Evolutionary conservation across 306 rosid genomes (phyloP).

Genomic region (Elaeagnus macrophylla): DNA sequence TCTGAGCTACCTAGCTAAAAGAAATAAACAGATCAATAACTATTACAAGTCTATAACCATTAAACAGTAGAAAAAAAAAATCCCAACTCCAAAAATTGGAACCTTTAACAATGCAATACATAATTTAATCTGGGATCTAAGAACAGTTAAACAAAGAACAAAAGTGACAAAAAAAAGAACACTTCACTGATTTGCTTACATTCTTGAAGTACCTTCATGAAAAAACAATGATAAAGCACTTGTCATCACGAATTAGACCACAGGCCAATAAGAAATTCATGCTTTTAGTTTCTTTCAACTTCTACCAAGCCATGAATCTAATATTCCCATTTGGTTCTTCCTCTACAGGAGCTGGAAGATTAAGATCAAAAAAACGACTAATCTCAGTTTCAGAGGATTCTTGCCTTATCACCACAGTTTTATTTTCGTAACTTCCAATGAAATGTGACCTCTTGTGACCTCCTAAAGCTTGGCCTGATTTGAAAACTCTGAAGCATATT

Average conservation of each 20-base stretch:
- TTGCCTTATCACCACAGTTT: conserved; percentile 41
- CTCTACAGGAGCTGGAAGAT: conserved; percentile 76
- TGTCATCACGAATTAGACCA: conserved; percentile 14
- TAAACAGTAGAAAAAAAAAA: conserved; percentile 13
- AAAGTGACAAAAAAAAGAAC: conserved; percentile 1
- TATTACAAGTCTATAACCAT: conserved; percentile 8
- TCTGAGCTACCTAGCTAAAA: too few species aligned
- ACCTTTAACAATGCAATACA: not conserved
- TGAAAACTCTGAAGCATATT: conserved; percentile 64
- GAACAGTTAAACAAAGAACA: conserved; percentile 1
- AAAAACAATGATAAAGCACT: conserved; percentile 15
- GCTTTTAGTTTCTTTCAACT: conserved; percentile 19
- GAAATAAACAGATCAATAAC: not conserved
- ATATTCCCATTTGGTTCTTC: conserved; percentile 35
- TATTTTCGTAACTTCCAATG: conserved; percentile 54
- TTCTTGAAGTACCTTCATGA: conserved; percentile 28
- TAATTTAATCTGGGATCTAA: too few species aligned
- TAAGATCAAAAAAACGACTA: conserved; percentile 69
- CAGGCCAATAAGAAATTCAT: conserved; percentile 17
- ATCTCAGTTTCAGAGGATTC: conserved; percentile 24
- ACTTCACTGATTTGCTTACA: conserved; percentile 33
- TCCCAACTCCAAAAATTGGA: conserved; percentile 18
- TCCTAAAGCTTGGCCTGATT: conserved; percentile 93
- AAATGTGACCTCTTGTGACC: conserved; percentile 97
- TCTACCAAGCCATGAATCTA: conserved; percentile 29